Base-by-base conservation (phyloP, 2,329 filamentous ascomycete genomes). In the Cercospora janseana region DNA sequence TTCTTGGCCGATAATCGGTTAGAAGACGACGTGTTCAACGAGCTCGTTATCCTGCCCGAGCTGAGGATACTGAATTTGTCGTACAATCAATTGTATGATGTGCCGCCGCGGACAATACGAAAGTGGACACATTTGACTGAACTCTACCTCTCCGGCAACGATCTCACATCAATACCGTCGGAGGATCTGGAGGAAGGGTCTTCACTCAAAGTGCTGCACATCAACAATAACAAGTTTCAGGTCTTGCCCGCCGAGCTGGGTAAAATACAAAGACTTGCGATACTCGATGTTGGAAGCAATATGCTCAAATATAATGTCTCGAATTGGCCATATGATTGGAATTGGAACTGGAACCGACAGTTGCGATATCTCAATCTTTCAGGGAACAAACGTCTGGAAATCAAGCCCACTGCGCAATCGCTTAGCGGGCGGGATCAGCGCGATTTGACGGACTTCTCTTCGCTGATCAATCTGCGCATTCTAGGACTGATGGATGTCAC, bases 241-340 rank as follows among this genome's bases (percentile, higher is more conserved):
- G 94, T 95, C 26, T 77, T 98, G 15, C 93, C 93, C 2, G 93
- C 93, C 6, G 93, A 98, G 66, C 85, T 98, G 41, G 94, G 90
- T 54, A 89, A 95, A 68, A 89, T 95, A 35, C 88, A 90, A 71
- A 93, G 93, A 69, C 79, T 98, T 20, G 85, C 90, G 4, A 86
- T 96, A 42, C 77, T 98, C 43, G 93, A 98, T 70, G 94, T 94
- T 56, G 92, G 91, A 54, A 96, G 88, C 76, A 98, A 98, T 66
- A 84, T 82, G 16, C 76, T 98, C 50, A 98, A 97, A 70, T 98
- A 98, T 79, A 98, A 98, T 67, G 94, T 98, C 40, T 93, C 90
- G 23, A 98, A 98, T 65, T 95, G 95, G 78, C 93, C 92, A 0
- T 98, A 98, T 66, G 93, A 98, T 67, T 98, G 93, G 93, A 98